Percentiles rank a stretch among this genome's conserved stretches.
These are phyloP conservation scores for Pichia paraexigua DNA, from an alignment of 805 yeast species.

Conservation along the genomic window DNA sequence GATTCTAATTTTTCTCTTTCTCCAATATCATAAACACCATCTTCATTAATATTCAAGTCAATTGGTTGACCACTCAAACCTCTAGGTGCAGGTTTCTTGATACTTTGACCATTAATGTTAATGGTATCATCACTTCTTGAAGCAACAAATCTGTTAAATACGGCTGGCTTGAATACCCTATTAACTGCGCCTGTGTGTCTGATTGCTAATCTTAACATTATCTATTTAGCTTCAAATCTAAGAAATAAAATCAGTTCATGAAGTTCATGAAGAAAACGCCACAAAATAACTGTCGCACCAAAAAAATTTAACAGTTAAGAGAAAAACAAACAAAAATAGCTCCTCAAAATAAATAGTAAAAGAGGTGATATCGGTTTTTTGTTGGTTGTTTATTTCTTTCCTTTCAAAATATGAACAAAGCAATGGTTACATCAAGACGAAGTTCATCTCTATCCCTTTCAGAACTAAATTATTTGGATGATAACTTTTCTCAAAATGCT, in stretches of 20 bases:
- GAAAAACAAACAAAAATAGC: not conserved
- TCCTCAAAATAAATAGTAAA: not conserved
- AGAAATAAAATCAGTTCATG: not conserved
- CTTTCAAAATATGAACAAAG: not conserved
- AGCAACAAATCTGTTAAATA: not conserved
- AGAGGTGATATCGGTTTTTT: not conserved
- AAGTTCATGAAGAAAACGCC: not conserved
- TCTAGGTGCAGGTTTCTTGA: not conserved
- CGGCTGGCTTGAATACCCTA: not conserved
- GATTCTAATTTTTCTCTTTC: conserved; percentile 2
- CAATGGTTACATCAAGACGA: not conserved
- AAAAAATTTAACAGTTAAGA: not conserved
- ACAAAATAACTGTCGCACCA: not conserved
- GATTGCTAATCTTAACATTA: not conserved
- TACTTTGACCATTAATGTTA: not conserved
- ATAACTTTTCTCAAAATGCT: not conserved
- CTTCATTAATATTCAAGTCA: not conserved
- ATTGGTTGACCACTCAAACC: conserved; percentile 10
- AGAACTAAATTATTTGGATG: not conserved
- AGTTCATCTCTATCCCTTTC: not conserved
- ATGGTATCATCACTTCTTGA: not conserved
- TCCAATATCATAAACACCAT: not conserved
- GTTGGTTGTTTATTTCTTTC: too few species aligned
- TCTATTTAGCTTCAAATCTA: not conserved
- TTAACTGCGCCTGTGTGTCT: not conserved